Percentiles rank a stretch among this genome's conserved stretches.
phyloP scores from a whole-genome alignment of 2,329 filamentous ascomycete species.

The Sporothrix sp. region DNA sequence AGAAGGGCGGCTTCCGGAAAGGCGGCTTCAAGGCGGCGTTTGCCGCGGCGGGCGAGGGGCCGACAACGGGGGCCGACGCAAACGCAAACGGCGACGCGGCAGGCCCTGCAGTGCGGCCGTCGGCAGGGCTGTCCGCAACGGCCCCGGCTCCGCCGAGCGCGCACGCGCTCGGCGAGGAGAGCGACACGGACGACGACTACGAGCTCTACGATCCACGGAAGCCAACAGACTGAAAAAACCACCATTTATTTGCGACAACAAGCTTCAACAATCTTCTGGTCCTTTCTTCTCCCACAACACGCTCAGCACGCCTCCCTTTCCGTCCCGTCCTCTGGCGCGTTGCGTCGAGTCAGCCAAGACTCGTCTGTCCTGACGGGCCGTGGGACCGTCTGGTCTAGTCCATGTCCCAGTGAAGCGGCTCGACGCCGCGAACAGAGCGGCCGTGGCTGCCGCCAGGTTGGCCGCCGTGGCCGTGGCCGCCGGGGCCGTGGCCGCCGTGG shows the following conservation, averaged over 20 bases:
- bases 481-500: not conserved
- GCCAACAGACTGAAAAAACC: constrained; percentile 46
- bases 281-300: not conserved
- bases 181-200: constrained; percentile 61
- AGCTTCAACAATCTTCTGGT: not conserved
- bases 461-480: not conserved
- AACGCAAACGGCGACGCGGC: constrained; percentile 11
- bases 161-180: constrained; percentile 32
- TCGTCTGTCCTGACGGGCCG: too few relatives aligned
- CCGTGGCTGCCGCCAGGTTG: not conserved
- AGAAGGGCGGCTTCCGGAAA: constrained; percentile 73
- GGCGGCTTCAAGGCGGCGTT: constrained; percentile 75
- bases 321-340: too few relatives aligned
- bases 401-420: not conserved
- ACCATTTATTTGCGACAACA: not conserved
- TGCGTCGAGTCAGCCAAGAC: too few relatives aligned
- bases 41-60: constrained; percentile 34
- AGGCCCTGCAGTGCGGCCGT: constrained; percentile 2
- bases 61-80: constrained; percentile 28
- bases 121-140: not conserved
- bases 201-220: constrained; percentile 54
- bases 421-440: not conserved
- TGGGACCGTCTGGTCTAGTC: not conserved
- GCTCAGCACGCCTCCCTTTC: too few relatives aligned
- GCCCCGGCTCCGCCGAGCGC: not conserved